Evolutionary conservation across 164 flowering plant genomes (phyloP).

Genomic region (Echeveria elegans): DNA sequence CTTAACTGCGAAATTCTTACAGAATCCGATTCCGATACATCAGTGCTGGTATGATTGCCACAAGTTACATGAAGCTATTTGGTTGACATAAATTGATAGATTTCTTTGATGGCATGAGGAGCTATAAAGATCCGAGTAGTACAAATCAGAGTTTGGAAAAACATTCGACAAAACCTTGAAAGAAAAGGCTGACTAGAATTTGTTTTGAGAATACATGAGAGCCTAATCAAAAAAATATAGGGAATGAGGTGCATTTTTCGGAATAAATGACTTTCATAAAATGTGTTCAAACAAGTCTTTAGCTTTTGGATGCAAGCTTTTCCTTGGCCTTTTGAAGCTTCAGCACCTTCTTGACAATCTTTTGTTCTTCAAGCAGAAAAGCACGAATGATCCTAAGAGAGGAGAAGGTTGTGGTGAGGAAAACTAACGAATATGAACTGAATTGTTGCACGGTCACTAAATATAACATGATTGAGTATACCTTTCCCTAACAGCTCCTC

Average conservation of each 20-base stretch:
- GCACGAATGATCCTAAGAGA: background rate
- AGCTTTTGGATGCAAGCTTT: background rate
- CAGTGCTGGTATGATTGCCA: no score
- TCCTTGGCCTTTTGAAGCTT: background rate
- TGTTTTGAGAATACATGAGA: no score
- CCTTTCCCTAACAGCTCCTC: constrained; percentile 53
- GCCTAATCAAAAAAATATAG: background rate
- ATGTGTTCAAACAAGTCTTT: no score
- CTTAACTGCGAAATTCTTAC: no score
- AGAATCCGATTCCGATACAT: no score
- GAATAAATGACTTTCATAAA: background rate
- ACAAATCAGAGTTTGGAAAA: background rate
- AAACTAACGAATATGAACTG: no score
- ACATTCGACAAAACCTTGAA: background rate
- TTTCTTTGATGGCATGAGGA: no score
- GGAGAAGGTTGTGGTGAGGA: no score
- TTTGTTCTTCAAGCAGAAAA: background rate
- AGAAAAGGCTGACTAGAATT: background rate
- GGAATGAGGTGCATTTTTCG: background rate
- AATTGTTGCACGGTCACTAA: no score
- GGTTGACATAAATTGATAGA: no score
- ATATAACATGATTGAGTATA: background rate
- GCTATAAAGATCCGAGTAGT: no score
- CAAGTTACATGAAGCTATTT: no score
- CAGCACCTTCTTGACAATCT: background rate